A percentile compares a stretch with the other conserved stretches of the same genome.
Conservation (phyloP, 352 stramenopile genomes). For the Phytophthora melonis region DNA sequence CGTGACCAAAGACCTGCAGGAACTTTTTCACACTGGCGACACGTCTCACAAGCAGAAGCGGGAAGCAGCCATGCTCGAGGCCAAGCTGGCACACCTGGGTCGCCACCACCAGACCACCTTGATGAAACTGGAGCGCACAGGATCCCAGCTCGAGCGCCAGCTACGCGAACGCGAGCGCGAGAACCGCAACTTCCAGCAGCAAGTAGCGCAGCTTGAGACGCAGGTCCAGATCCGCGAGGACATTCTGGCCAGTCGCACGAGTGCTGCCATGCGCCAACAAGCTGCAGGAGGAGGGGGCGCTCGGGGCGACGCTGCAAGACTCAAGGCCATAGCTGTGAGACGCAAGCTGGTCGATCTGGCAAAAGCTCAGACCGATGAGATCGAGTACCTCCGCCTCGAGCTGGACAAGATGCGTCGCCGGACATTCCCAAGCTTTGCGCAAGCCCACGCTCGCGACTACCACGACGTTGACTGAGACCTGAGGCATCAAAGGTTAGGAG, state of each 20-base stretch:
- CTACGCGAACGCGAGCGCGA: slow-evolving; percentile 77
- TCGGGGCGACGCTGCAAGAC: slow-evolving; percentile 43
- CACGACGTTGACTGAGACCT: slow-evolving; percentile 41
- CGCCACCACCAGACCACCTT: slow-evolving; percentile 70
- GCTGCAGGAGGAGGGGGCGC: slow-evolving; percentile 7
- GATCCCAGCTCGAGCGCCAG: slow-evolving; percentile 63
- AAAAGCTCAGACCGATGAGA: slow-evolving; percentile 91
- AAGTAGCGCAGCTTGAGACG: slow-evolving; percentile 80
- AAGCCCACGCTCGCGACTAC: slow-evolving; percentile 53
- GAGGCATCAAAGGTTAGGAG: not conserved
- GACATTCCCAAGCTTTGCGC: slow-evolving; percentile 94
- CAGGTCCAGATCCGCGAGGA: slow-evolving; percentile 91
- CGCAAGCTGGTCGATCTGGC: slow-evolving; percentile 92
- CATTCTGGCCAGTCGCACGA: slow-evolving; percentile 83
- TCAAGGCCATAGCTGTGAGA: slow-evolving; percentile 91
- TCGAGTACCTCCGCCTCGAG: slow-evolving; percentile 89
- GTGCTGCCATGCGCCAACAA: slow-evolving; percentile 49
- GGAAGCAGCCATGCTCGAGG: slow-evolving; percentile 73
- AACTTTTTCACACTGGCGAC: slow-evolving; percentile 89
- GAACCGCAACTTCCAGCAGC: slow-evolving; percentile 82
- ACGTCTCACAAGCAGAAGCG: slow-evolving; percentile 83
- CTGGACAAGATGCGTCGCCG: slow-evolving; percentile 91
- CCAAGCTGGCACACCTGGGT: slow-evolving; percentile 73
- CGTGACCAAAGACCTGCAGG: slow-evolving; percentile 94
- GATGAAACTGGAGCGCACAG: slow-evolving; percentile 67